Evolutionary conservation across 139 green algal species (phyloP), one percentile per base, ranked within the genome.

Genomic region (Tetradesmus lagerheimii): DNA sequence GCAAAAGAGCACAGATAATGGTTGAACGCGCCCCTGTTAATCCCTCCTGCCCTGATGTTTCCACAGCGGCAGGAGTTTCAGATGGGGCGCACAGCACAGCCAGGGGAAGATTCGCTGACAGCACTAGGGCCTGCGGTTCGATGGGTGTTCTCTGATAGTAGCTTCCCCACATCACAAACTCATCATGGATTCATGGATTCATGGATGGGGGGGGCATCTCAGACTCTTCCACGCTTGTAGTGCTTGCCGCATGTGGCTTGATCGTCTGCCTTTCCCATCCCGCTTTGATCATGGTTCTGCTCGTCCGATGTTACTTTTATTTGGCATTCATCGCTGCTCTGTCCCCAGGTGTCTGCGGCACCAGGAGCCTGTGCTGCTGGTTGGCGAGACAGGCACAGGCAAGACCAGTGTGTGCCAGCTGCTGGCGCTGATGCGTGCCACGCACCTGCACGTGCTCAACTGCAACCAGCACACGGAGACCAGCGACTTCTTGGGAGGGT

Each of bases 401-500:
- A 99, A 99, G 95, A 99, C 98, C 23, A 99, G 97, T 1, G 97
- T 99, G 74, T 99, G 96, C 90, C 98, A 99, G 95, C 91, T 99
- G 92, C 89, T 98, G 37, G 97, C 98, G 25, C 90, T 96, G 39
- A 95, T 98, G 89, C 89, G 94, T 8, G 93, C 92, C 38, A 97
- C 98, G 92, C 89, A 87, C 25, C 94, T 99, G 87, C 96, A 97
- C 85, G 98, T 99, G 62, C 89, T 99, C 90, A 99, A 99, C 93
- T 99, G 98, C 95, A 99, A 99, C 94, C 97, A 99, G 93, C 97
- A 99, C 95, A 99, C 98, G 4, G 98, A 99, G 93, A 97, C 97
- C 8, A 96, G 95, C 0, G 98, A 99, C 95, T 99, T 99, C 89
- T 90, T 99, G 77, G 98, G 98, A 35, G 97, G 98, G 12, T 99